phyloP scores from a whole-genome alignment of 768 basidiomycete genomes.

The Trametes cingulata region DNA sequence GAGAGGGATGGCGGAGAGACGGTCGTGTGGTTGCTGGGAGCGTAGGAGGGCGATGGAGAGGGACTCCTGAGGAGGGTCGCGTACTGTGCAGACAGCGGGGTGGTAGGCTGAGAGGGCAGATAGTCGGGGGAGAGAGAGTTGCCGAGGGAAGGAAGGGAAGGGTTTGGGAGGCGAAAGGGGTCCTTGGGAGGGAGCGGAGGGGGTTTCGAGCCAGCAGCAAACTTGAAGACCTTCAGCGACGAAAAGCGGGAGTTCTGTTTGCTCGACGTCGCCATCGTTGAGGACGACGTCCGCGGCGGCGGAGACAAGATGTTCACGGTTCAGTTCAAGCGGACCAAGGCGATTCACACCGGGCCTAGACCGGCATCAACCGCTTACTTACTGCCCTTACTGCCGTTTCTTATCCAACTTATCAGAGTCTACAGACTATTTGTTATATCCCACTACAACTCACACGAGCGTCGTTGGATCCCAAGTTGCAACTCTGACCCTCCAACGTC shows the following conservation, averaged over 20 bases:
- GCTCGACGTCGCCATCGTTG: conserved; percentile 29
- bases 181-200: conserved; percentile 72
- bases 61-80: conserved; percentile 31
- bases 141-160: conserved; percentile 43
- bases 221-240: conserved; percentile 44
- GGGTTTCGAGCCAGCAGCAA: conserved; percentile 37
- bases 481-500: no score
- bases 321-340: conserved; percentile 6
- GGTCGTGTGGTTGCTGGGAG: conserved; percentile 22
- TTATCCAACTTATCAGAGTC: no score
- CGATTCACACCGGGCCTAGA: conserved; percentile 6
- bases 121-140: conserved; percentile 49
- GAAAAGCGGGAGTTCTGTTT: conserved; percentile 42
- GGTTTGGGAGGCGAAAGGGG: conserved; percentile 44
- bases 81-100: conserved; percentile 34
- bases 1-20: conserved; percentile 24
- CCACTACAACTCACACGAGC: no score
- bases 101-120: conserved; percentile 28
- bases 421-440: no score
- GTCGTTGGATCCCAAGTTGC: no score
- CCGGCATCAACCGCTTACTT: neutral
- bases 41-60: conserved; percentile 29
- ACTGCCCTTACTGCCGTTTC: neutral
- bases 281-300: conserved; percentile 17
- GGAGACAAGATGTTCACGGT: conserved; percentile 15